Conservation (phyloP, 2,329 filamentous ascomycete genomes). For the Paraconiothyrium brasiliense region DNA sequence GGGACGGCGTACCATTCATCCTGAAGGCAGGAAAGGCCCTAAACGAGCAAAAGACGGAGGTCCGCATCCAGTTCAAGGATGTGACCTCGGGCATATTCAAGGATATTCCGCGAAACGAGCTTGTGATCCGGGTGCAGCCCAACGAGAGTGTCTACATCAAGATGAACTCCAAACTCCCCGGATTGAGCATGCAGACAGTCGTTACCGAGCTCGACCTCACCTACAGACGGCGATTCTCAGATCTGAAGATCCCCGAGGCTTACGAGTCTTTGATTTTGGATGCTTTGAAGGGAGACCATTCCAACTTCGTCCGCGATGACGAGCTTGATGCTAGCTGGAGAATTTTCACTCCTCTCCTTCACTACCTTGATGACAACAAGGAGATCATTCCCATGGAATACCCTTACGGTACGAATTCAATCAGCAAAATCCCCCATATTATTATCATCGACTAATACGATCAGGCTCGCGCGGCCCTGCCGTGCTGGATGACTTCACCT, state of each 20-base stretch:
- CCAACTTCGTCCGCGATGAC: slow-evolving; percentile 77
- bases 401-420: slow-evolving; percentile 80
- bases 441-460: slow-evolving; percentile 13
- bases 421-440: slow-evolving; percentile 25
- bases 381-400: slow-evolving; percentile 99
- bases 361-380: slow-evolving; percentile 99
- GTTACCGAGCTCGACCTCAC: slow-evolving; percentile 98
- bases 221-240: slow-evolving; percentile 97
- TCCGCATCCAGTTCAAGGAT: slow-evolving; percentile 99
- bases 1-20: slow-evolving; percentile 99
- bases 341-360: slow-evolving; percentile 95
- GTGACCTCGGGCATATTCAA: slow-evolving; percentile 99
- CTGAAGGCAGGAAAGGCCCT: slow-evolving; percentile 98
- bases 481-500: slow-evolving; percentile 96
- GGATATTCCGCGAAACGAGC: slow-evolving; percentile 98
- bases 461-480: slow-evolving; percentile 94
- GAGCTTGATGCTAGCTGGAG: slow-evolving; percentile 98
- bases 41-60: slow-evolving; percentile 99
- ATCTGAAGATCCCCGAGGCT: slow-evolving; percentile 98
- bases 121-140: slow-evolving; percentile 98
- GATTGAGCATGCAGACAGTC: slow-evolving; percentile 98
- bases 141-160: slow-evolving; percentile 99
- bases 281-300: slow-evolving; percentile 98
- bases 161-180: slow-evolving; percentile 99
- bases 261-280: slow-evolving; percentile 98